A percentile compares a stretch with the other conserved stretches of the same genome.
Conservation (phyloP, 2,329 filamentous ascomycete species). For the Cladosporium halotolerans region DNA sequence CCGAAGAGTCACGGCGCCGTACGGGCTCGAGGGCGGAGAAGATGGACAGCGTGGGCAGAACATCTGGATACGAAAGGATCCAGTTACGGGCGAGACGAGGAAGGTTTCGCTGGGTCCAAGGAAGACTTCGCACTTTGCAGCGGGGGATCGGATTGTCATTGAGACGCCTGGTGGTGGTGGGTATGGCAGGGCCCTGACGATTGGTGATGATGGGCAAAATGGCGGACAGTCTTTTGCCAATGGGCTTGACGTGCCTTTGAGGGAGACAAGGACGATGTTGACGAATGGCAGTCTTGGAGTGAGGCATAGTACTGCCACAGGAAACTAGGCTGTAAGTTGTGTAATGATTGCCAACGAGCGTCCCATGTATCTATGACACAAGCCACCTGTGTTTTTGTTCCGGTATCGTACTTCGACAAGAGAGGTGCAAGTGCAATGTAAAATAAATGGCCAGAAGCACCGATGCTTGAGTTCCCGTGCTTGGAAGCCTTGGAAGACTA, state of each 20-base stretch:
- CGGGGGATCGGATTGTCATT: slow-evolving; percentile 28
- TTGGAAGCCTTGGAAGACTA: too few relatives aligned
- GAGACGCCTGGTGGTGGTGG: slow-evolving; percentile 73
- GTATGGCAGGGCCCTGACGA: slow-evolving; percentile 59
- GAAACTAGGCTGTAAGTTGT: background rate
- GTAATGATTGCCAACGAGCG: background rate
- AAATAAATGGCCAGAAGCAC: too few relatives aligned
- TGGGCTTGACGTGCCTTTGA: background rate
- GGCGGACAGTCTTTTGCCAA: slow-evolving; percentile 18
- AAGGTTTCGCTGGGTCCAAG: slow-evolving; percentile 21
- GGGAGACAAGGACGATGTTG: background rate
- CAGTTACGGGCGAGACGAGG: slow-evolving; percentile 37
- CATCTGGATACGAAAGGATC: slow-evolving; percentile 50
- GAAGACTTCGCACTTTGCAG: slow-evolving; percentile 17
- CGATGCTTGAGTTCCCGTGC: too few relatives aligned
- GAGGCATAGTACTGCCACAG: slow-evolving; percentile 7
- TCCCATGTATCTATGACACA: too few relatives aligned
- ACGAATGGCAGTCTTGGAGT: slow-evolving; percentile 4
- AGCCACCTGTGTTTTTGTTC: too few relatives aligned
- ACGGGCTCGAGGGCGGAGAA: slow-evolving; percentile 29
- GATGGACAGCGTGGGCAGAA: slow-evolving; percentile 29
- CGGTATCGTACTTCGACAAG: too few relatives aligned
- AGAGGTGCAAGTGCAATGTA: too few relatives aligned
- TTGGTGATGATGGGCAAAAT: slow-evolving; percentile 42
- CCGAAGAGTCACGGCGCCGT: slow-evolving; percentile 28